These are phyloP conservation scores for Cladophialophora bantiana DNA, from an alignment of 2,329 filamentous ascomycete species.

Conservation along the genomic window DNA sequence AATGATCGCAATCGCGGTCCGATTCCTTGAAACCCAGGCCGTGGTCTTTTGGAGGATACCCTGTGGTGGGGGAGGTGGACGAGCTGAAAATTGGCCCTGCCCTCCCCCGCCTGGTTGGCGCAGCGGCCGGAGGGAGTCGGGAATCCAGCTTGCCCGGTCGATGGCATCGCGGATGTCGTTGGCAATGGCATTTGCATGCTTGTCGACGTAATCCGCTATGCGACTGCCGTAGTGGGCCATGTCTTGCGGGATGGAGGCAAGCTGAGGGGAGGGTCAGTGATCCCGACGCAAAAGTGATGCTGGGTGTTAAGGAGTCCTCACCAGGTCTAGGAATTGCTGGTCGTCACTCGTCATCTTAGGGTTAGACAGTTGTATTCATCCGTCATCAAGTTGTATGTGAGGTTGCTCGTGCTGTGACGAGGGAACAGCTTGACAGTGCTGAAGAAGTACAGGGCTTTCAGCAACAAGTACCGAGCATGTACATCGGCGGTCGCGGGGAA, in stretches of 20 bases:
- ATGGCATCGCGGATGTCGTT: constrained; percentile 71
- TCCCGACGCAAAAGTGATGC: neutral
- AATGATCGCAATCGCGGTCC: constrained; percentile 74
- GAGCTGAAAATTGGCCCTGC: constrained; percentile 35
- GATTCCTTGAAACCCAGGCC: constrained; percentile 76
- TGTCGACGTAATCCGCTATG: constrained; percentile 80
- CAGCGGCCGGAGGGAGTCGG: constrained; percentile 69
- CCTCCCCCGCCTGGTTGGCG: constrained; percentile 34
- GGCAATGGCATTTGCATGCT: constrained; percentile 79
- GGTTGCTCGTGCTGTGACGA: neutral
- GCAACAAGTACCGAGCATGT: neutral
- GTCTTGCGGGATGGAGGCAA: constrained; percentile 67
- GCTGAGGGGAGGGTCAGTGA: constrained; percentile 48
- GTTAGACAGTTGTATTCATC: neutral
- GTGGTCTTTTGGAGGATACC: constrained; percentile 64
- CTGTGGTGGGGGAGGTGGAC: constrained; percentile 51
- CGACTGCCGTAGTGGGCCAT: constrained; percentile 73
- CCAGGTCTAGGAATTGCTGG: constrained; percentile 77
- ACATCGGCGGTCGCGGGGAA: constrained; percentile 1
- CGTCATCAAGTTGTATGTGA: neutral
- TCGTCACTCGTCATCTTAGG: constrained; percentile 77
- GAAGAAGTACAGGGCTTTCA: neutral
- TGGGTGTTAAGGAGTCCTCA: constrained; percentile 49
- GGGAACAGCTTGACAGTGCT: neutral
- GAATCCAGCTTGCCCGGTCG: constrained; percentile 73